Evolutionary conservation across 1,284 basidiomycete species (phyloP).

Genomic region (Moesziomyces parantarcticus): DNA sequence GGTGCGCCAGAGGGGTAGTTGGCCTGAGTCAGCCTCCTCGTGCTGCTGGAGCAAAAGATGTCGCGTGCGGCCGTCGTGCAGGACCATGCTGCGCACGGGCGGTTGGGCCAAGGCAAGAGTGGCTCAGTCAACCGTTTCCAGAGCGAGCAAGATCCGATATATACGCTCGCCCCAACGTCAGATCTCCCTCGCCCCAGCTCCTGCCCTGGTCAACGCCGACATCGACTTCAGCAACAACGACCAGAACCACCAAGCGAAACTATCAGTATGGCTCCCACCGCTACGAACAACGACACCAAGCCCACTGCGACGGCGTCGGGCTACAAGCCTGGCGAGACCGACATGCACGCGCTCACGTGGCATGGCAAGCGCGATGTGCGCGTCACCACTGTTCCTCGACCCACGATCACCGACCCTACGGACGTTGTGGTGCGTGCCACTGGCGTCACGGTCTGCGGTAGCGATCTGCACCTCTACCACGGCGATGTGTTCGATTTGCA

Average conservation of each 20-base stretch:
- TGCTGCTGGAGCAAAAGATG: too few relatives aligned
- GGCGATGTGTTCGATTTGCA: constrained; percentile 74
- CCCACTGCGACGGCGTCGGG: constrained; percentile 22
- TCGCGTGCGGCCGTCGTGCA: too few relatives aligned
- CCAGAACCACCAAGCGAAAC: too few relatives aligned
- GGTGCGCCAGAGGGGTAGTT: too few relatives aligned
- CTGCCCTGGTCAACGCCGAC: not conserved
- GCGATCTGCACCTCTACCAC: constrained; percentile 51
- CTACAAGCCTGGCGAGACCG: constrained; percentile 35
- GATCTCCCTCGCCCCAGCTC: too few relatives aligned
- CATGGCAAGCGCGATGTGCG: constrained; percentile 73
- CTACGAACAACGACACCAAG: constrained; percentile 3
- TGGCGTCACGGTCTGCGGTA: constrained; percentile 77
- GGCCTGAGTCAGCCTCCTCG: too few relatives aligned
- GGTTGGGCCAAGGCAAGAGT: too few relatives aligned
- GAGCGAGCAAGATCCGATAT: too few relatives aligned
- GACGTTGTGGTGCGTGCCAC: constrained; percentile 78
- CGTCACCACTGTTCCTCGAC: constrained; percentile 70
- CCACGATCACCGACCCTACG: constrained; percentile 76
- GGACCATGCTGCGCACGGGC: too few relatives aligned
- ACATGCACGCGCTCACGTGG: constrained; percentile 75
- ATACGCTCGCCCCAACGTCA: too few relatives aligned
- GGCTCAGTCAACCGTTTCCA: too few relatives aligned
- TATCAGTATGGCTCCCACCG: not conserved
- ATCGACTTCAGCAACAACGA: not conserved